Conservation (phyloP, 495 filamentous ascomycete species). For the Copromyces sp. region DNA sequence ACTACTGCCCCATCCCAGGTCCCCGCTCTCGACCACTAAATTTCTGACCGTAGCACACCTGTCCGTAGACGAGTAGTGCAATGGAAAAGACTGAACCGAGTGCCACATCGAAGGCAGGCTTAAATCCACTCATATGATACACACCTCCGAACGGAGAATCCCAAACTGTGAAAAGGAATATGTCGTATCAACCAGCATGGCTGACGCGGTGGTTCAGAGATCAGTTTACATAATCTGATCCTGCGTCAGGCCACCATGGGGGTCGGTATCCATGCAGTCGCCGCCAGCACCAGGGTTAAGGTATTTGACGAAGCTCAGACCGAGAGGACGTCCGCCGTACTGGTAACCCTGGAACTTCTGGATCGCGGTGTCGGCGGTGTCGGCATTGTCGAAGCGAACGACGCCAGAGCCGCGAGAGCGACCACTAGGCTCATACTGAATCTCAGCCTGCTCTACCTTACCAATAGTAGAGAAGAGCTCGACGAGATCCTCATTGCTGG, state of each 20-base stretch:
- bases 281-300: conserved; percentile 47
- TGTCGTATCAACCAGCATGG: not conserved
- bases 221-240: conserved; percentile 87
- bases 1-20: not conserved
- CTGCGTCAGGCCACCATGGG: conserved; percentile 70
- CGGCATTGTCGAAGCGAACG: conserved; percentile 74
- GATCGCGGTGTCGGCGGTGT: conserved; percentile 87
- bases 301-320: conserved; percentile 88
- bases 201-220: not conserved
- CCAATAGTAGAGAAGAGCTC: conserved; percentile 97
- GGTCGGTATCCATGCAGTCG: conserved; percentile 75
- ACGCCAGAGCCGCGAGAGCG: conserved; percentile 93
- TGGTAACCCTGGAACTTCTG: conserved; percentile 96
- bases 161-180: not conserved
- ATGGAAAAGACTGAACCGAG: not conserved
- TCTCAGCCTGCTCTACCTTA: conserved; percentile 94
- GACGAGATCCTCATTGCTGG: conserved; percentile 91
- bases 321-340: conserved; percentile 90
- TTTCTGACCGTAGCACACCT: not conserved
- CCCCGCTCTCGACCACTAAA: not conserved
- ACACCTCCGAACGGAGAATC: not conserved
- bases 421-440: conserved; percentile 94
- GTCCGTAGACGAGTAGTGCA: not conserved
- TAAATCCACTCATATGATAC: not conserved
- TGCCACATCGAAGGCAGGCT: not conserved